phyloP scores from a whole-genome alignment of 305 asterid genomes.

The Vinca major region DNA sequence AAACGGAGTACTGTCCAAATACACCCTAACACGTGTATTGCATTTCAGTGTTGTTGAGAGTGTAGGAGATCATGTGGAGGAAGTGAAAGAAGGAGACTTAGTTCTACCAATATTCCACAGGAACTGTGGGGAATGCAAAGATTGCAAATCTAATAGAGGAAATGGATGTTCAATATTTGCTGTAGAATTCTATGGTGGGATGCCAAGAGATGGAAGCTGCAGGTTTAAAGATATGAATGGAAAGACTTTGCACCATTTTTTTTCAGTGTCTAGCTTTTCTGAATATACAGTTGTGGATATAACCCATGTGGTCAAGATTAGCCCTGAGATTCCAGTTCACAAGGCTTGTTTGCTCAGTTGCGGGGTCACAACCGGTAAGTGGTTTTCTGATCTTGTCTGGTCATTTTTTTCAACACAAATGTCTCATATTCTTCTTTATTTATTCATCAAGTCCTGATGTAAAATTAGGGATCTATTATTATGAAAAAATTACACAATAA shows the following conservation, averaged over 20 bases:
- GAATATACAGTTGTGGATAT: conserved; percentile 39
- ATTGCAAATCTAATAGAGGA: conserved; percentile 25
- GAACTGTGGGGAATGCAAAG: conserved; percentile 36
- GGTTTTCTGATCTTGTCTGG: not conserved
- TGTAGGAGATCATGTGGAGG: conserved; percentile 39
- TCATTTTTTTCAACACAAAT: too few species aligned
- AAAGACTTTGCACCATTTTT: conserved; percentile 22
- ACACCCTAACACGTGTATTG: not conserved
- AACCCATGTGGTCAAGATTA: conserved; percentile 30
- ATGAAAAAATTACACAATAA: too few species aligned
- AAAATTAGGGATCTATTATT: too few species aligned
- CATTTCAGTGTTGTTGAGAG: conserved; percentile 34
- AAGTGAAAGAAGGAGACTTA: conserved; percentile 29
- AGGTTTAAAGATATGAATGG: conserved; percentile 31
- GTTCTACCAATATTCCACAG: conserved; percentile 30
- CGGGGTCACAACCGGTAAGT: conserved; percentile 32
- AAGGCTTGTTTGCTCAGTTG: conserved; percentile 37
- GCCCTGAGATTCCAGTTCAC: conserved; percentile 20
- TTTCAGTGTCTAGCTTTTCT: conserved; percentile 26
- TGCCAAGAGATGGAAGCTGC: conserved; percentile 33
- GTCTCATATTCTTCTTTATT: too few species aligned
- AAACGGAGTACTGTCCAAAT: too few species aligned
- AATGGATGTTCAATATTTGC: conserved; percentile 31
- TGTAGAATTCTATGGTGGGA: conserved; percentile 10
- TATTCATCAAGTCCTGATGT: too few species aligned